Evolutionary conservation across 768 basidiomycete genomes (phyloP), one percentile per base, ranked within the genome.

Genomic region (Tylopilus vinaceipallidus): DNA sequence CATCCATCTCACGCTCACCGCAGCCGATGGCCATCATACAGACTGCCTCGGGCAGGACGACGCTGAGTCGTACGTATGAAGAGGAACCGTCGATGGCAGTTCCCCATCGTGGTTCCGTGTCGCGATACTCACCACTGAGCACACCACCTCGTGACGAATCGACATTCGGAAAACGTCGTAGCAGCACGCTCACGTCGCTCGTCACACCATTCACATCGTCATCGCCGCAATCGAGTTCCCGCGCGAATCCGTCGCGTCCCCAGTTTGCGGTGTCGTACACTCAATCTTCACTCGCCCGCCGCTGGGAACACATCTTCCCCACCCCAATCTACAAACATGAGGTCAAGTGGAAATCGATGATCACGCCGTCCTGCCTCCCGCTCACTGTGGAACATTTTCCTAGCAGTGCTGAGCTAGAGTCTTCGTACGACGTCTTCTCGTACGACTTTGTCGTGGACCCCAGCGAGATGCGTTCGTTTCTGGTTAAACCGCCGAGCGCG

Each of bases 341-440:
- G 38, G 79, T 94, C 67, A 97, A 98, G 65, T 98, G 95, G 95
- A 83, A 81, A 55, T 85, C 85, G 10, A 83, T 94, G 63, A 78
- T 85, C 43, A 87, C 89, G 0, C 94, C 95, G 0, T 80, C 83
- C 11, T 95, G 91, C 59, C 77, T 98, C 2, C 95, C 95, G 6
- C 76, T 98, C 43, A 94, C 94, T 0, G 86, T 89, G 12, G 94
- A 95, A 61, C 82, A 91, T 61, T 85, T 95, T 56, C 95, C 95
- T 0, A 79, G 83, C 10, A 75, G 74, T 17, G 72, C 82, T 20
- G 88, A 95, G 63, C 74, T 93, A 7, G 84, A 91, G 52, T 77
- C 80, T 4, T 78, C 83, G 12, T 94, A 87, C 63, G 84, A 90
- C 56, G 79, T 93, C 14, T 86, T 87, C 57, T 86, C 87, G 8